A percentile compares a stretch with the other conserved stretches of the same genome.
Conservation (phyloP, 2,329 filamentous ascomycete species). For the Byssoonygena ceratinophila region DNA sequence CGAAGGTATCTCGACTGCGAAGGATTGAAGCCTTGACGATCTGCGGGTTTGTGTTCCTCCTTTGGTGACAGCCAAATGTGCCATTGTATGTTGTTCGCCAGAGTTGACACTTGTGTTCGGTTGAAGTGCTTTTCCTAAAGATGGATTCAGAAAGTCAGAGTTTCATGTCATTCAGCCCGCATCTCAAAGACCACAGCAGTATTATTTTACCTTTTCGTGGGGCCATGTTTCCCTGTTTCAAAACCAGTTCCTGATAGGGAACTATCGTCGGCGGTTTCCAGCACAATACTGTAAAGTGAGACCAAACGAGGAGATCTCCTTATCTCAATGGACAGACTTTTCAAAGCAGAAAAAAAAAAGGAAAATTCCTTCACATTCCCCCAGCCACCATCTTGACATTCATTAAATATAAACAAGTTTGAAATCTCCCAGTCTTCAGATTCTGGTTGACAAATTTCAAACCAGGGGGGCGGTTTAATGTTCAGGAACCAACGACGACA, state of each 20-base stretch:
- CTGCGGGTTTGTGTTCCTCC: neutral
- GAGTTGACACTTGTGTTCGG: neutral
- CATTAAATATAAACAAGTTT: neutral
- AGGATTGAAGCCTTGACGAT: neutral
- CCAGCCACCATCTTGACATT: neutral
- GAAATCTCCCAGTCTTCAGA: neutral
- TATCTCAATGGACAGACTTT: no score
- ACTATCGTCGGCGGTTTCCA: no score
- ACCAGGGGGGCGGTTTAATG: neutral
- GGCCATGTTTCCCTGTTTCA: neutral
- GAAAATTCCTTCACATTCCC: neutral
- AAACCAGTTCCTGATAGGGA: no score
- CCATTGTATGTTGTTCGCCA: neutral
- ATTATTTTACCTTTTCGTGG: slow-evolving; percentile 2
- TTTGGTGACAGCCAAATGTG: neutral
- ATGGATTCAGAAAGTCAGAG: neutral
- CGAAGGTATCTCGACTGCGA: slow-evolving; percentile 6
- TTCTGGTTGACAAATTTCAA: neutral
- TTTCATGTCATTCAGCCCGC: neutral
- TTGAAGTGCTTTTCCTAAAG: neutral
- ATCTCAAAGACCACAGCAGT: no score
- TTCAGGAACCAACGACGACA: neutral
- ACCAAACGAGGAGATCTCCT: neutral
- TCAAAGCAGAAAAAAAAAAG: neutral
- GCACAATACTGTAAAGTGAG: neutral